Evolutionary conservation across 192 early-diverging fungal species (phyloP).

Genomic region (Entomortierella chlamydospora): DNA sequence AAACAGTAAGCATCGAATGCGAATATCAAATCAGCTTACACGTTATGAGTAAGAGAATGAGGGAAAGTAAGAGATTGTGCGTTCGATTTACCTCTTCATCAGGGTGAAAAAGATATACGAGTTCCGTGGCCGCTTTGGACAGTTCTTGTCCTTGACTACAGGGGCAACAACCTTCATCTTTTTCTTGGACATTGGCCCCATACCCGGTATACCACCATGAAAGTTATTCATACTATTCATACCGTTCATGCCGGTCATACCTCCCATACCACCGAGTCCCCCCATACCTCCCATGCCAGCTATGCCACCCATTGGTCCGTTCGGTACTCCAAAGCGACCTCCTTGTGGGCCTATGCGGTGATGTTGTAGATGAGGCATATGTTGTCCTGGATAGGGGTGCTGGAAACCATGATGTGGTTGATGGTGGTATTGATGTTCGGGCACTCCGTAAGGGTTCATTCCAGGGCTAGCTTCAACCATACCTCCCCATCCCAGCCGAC

Average conservation of each 20-base stretch:
- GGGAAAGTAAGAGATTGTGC: no score
- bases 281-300: conserved; percentile 11
- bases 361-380: conserved; percentile 31
- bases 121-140: conserved; percentile 55
- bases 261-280: conserved; percentile 3
- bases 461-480: conserved; percentile 37
- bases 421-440: conserved; percentile 9
- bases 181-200: conserved; percentile 37
- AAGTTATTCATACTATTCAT: conserved; percentile 15
- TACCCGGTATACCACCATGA: conserved; percentile 12
- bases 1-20: background rate
- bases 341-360: conserved; percentile 6
- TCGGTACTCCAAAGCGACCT: background rate
- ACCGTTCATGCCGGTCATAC: conserved; percentile 5
- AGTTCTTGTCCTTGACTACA: conserved; percentile 55
- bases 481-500: conserved; percentile 40
- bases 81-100: conserved; percentile 48
- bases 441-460: conserved; percentile 26
- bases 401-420: conserved; percentile 13
- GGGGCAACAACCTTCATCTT: conserved; percentile 30
- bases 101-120: conserved; percentile 54
- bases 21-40: no score
- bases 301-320: conserved; percentile 4
- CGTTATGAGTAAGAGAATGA: no score
- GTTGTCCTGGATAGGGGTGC: conserved; percentile 12